Evolutionary conservation across 2,329 filamentous ascomycete species (phyloP).

Genomic region (Xylariaceae sp.): DNA sequence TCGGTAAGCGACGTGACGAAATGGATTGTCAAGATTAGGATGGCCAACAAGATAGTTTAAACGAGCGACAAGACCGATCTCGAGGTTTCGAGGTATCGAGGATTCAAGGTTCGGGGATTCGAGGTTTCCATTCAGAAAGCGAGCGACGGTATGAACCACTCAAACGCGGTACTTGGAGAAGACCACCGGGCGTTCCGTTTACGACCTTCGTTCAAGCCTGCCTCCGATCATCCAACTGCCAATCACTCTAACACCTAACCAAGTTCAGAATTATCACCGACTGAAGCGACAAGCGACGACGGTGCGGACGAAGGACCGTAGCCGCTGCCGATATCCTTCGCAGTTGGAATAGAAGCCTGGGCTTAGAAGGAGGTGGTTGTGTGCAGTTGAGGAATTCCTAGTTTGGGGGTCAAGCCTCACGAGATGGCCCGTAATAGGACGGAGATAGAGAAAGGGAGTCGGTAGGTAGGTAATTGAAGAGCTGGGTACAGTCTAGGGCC

Average conservation of each 20-base stretch:
- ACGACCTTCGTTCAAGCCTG: background rate
- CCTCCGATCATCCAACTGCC: background rate
- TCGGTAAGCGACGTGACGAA: slow-evolving; percentile 5
- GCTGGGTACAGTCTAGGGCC: slow-evolving; percentile 7
- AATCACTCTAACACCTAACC: background rate
- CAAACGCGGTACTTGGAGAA: background rate
- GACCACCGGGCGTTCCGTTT: slow-evolving; percentile 6
- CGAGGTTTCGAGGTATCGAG: background rate
- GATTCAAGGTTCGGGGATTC: background rate
- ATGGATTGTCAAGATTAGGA: background rate
- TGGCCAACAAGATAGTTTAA: slow-evolving; percentile 9
- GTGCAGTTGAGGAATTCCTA: slow-evolving; percentile 5
- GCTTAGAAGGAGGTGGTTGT: background rate
- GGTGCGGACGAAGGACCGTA: background rate
- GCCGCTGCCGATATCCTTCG: background rate
- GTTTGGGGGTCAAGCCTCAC: slow-evolving; percentile 13
- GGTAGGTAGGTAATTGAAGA: background rate
- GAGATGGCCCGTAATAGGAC: slow-evolving; percentile 10
- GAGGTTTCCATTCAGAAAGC: slow-evolving; percentile 7
- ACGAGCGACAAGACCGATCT: slow-evolving; percentile 19
- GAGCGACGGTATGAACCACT: slow-evolving; percentile 11
- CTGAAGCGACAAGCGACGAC: background rate
- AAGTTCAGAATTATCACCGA: background rate
- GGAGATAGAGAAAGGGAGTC: slow-evolving; percentile 6
- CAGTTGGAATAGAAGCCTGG: background rate